Evolutionary conservation across 108 stramenopile species (phyloP).

Genomic region (Skeletonema marinoi): DNA sequence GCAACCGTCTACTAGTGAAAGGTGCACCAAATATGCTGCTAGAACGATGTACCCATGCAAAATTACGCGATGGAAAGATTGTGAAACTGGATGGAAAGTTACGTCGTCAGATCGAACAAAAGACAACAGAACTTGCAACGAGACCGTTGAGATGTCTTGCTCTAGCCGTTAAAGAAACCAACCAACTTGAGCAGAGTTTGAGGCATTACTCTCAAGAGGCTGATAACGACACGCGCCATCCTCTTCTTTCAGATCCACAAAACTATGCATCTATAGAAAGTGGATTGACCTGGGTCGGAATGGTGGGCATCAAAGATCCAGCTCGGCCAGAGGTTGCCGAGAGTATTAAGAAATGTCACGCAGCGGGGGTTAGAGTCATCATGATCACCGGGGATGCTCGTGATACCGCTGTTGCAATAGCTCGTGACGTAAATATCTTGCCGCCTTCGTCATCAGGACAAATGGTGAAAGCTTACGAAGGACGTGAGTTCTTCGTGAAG

Average conservation of each 20-base stretch:
- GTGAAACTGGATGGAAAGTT: constrained; percentile 67
- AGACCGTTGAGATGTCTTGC: constrained; percentile 94
- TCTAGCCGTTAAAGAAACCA: constrained; percentile 87
- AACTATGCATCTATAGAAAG: constrained; percentile 91
- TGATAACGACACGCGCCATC: constrained; percentile 35
- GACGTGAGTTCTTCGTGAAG: constrained; percentile 85
- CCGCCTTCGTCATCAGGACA: constrained; percentile 38
- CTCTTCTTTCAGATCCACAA: constrained; percentile 66
- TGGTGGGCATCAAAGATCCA: constrained; percentile 98
- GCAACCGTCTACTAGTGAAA: constrained; percentile 93
- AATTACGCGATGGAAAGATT: constrained; percentile 82
- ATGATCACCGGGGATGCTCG: constrained; percentile 99
- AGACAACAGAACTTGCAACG: constrained; percentile 82
- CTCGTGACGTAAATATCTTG: constrained; percentile 79
- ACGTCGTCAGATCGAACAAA: constrained; percentile 64
- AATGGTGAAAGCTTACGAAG: constrained; percentile 79
- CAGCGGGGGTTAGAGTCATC: constrained; percentile 96
- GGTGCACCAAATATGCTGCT: constrained; percentile 95
- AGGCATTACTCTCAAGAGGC: constrained; percentile 30
- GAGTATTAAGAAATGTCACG: constrained; percentile 85
- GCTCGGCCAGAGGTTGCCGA: constrained; percentile 96
- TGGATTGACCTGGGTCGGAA: constrained; percentile 92
- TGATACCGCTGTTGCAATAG: constrained; percentile 96
- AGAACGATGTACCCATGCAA: constrained; percentile 89
- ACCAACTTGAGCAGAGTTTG: constrained; percentile 61